Base-by-base conservation (phyloP, 805 yeast species). In the Metschnikowia similis region DNA sequence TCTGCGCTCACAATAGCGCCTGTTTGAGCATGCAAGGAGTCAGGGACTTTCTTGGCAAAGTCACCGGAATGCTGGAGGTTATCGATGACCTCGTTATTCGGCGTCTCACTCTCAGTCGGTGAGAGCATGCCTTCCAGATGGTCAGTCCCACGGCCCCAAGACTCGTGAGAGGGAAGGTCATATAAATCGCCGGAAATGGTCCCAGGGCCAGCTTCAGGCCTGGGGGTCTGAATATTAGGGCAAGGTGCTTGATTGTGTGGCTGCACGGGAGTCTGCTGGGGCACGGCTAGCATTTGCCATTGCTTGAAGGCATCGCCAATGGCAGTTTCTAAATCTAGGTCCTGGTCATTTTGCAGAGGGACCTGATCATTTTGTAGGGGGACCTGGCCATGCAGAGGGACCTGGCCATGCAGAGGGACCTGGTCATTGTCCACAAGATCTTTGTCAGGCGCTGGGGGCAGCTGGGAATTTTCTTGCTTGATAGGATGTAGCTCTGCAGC, bases 281-380 rank as follows among this genome's bases (percentile, higher is more conserved):
- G 13, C 9, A 14, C 34, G 3, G 35, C 27, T 14, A 56, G 46
- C 45, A 61, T 48, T 56, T 66, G 54, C 65, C 69, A 54, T 58
- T 71, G 55, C 61, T 62, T 51, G 52, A 72, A 69, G 0, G 70
- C 76, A 52, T 68, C 67, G 14, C 72, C 75, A 38, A 72, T 69
- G 34, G 74, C 73, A 40, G 62, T 63, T 47, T 69, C 69, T 21
- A 57, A 49, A 8, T 45, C 56, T 30, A 56, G 43, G 49, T 56
- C 58, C 14, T 41, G 48, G 14, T 31, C 36, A n/a, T 10, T 26
- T 5, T 35, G 32, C 46, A 35, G 38, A 9, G 31, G 9, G 16
- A 21, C 21, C 21, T 21, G 27, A 7, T n/a, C 16, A 34, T 34
- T 34, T 34, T 34, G 35, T 2, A 21, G 21, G 1, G 21, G 21